phyloP scores from a whole-genome alignment of 129 eudicot species.

The Artemisia argyi region DNA sequence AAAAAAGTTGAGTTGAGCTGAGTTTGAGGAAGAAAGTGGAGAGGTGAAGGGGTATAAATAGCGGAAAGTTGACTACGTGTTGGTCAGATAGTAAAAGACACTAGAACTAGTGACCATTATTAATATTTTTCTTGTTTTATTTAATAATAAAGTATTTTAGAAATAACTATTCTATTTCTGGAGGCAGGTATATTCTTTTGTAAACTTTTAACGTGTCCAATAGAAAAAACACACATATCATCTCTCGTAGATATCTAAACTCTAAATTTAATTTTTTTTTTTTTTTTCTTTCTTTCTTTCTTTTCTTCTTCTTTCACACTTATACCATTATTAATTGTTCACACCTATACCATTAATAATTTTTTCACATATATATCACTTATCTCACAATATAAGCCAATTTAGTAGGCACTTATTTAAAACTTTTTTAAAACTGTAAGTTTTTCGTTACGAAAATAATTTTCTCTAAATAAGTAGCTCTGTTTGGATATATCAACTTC shows the following conservation, averaged over 20 bases:
- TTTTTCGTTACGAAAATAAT: too few species aligned
- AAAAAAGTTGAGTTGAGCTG: constrained; percentile 9
- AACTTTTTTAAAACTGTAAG: too few species aligned
- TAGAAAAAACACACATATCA: not conserved
- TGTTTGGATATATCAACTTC: too few species aligned
- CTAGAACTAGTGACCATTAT: constrained; percentile 9
- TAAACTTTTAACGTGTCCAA: constrained; percentile 27
- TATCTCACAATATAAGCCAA: too few species aligned
- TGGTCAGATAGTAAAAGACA: constrained; percentile 27
- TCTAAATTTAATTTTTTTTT: not conserved
- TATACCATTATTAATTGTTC: too few species aligned
- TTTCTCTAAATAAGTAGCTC: too few species aligned
- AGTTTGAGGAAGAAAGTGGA: constrained; percentile 35
- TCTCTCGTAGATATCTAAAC: not conserved
- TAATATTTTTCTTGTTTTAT: too few species aligned
- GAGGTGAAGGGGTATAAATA: constrained; percentile 20
- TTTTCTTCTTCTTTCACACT: too few species aligned
- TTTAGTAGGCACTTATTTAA: too few species aligned
- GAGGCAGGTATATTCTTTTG: constrained; percentile 36
- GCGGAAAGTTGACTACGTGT: constrained; percentile 59
- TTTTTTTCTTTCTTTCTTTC: too few species aligned
- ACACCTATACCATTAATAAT: too few species aligned
- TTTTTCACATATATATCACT: too few species aligned
- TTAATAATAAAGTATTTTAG: not conserved
- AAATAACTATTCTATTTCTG: constrained; percentile 10